Percentiles rank a stretch among this genome's conserved stretches.
Conservation (phyloP, 805 yeast genomes). For the Schwanniomyces polymorphus region DNA sequence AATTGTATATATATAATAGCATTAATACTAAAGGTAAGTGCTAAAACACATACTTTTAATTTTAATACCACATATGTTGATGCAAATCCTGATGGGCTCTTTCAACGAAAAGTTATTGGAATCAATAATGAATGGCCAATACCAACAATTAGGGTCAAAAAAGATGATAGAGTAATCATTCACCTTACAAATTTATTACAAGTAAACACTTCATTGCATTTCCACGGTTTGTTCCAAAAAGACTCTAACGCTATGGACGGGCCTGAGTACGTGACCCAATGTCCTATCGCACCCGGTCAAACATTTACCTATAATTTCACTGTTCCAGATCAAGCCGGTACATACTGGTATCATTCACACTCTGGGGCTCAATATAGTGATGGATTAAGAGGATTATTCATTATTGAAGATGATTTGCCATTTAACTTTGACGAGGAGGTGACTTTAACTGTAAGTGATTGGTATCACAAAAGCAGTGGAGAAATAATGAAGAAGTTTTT, state of each 20-base stretch:
- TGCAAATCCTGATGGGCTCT: conserved; percentile 59
- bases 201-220: conserved; percentile 41
- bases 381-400: conserved; percentile 69
- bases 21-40: conserved; percentile 9
- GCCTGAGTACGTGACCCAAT: conserved; percentile 46
- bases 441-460: conserved; percentile 69
- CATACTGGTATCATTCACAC: conserved; percentile 78
- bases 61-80: conserved; percentile 38
- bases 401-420: conserved; percentile 49
- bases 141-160: conserved; percentile 38
- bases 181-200: conserved; percentile 36
- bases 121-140: conserved; percentile 52
- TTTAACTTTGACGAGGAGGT: conserved; percentile 73
- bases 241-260: conserved; percentile 45
- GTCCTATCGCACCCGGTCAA: conserved; percentile 43
- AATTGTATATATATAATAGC: neutral
- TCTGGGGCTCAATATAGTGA: conserved; percentile 77
- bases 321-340: conserved; percentile 34
- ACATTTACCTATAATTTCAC: conserved; percentile 40
- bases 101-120: conserved; percentile 53
- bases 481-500: conserved; percentile 58
- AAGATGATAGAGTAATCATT: conserved; percentile 41
- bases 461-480: conserved; percentile 74
- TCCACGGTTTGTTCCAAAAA: conserved; percentile 45
- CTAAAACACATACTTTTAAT: conserved; percentile 30